Percentiles rank a stretch among this genome's conserved stretches.
These are phyloP conservation scores for Cochlearia excelsa DNA, from an alignment of 345 rosid genomes.

Conservation along the genomic window DNA sequence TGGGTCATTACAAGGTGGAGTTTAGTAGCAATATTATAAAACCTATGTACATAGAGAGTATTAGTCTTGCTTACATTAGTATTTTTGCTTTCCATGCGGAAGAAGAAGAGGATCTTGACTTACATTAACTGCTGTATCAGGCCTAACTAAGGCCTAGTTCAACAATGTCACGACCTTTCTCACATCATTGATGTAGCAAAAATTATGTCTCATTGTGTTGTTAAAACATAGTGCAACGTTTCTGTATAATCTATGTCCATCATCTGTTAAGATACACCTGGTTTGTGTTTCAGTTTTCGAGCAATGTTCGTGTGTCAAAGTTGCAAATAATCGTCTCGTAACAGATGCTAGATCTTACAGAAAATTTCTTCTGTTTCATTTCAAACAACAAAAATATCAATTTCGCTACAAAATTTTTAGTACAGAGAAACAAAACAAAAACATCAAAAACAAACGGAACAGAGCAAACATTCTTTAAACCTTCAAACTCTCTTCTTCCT, in stretches of 20 bases:
- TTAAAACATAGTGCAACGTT: conserved; percentile 11
- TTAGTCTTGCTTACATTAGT: conserved; percentile 29
- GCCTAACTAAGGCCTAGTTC: conserved; percentile 48
- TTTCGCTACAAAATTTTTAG: too few species aligned
- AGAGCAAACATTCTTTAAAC: too few species aligned
- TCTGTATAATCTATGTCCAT: conserved; percentile 20
- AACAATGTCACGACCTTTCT: conserved; percentile 11
- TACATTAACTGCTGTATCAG: conserved; percentile 77
- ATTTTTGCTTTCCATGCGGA: conserved; percentile 52
- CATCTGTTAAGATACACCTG: too few species aligned
- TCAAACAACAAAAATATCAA: too few species aligned
- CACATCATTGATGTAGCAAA: not conserved
- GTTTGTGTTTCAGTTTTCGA: too few species aligned
- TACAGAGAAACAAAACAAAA: too few species aligned
- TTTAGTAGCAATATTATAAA: not conserved
- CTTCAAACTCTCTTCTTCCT: too few species aligned
- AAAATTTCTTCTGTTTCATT: too few species aligned
- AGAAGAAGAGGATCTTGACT: conserved; percentile 68
- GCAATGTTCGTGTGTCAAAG: too few species aligned
- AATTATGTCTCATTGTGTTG: conserved; percentile 4
- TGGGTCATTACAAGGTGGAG: conserved; percentile 32
- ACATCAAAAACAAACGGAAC: too few species aligned
- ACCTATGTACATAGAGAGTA: conserved; percentile 2
- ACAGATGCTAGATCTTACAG: too few species aligned
- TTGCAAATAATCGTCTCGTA: too few species aligned